Evolutionary conservation across 495 filamentous ascomycete genomes (phyloP).

Genomic region (Trichoderma virens): DNA sequence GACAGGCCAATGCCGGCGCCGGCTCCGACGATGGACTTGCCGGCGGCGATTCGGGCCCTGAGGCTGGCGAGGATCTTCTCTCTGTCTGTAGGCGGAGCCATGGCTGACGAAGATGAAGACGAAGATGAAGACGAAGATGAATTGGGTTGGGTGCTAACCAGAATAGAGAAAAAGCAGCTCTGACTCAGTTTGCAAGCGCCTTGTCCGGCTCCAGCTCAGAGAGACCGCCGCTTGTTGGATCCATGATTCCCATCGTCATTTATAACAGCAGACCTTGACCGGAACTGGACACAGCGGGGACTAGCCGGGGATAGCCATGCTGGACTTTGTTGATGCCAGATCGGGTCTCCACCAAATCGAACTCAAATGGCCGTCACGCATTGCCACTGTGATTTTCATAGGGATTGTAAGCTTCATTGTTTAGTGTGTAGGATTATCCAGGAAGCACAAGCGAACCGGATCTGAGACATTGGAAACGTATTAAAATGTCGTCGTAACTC

Average conservation of each 20-base stretch:
- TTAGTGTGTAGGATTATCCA: no score
- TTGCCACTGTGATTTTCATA: background rate
- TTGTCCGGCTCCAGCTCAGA: no score
- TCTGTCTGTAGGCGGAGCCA: conserved; percentile 37
- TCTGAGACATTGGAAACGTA: background rate
- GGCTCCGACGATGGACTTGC: conserved; percentile 55
- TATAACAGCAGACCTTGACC: no score
- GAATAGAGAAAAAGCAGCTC: no score
- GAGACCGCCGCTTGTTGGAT: no score
- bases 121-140: background rate
- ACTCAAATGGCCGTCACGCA: background rate
- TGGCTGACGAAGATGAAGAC: conserved; percentile 10
- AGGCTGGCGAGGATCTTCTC: conserved; percentile 49
- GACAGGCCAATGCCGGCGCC: conserved; percentile 67
- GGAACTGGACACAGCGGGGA: no score
- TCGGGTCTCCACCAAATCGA: background rate
- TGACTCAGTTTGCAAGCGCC: no score
- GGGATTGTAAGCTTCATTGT: no score
- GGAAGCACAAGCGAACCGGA: no score
- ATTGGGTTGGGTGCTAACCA: no score
- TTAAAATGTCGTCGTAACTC: background rate
- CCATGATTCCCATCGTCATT: no score
- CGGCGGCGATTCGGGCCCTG: conserved; percentile 41
- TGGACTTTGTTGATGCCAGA: background rate
- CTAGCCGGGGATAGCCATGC: no score